These are phyloP conservation scores for Rhodotorula kratochvilovae DNA, from an alignment of 768 basidiomycete species.

Conservation along the genomic window DNA sequence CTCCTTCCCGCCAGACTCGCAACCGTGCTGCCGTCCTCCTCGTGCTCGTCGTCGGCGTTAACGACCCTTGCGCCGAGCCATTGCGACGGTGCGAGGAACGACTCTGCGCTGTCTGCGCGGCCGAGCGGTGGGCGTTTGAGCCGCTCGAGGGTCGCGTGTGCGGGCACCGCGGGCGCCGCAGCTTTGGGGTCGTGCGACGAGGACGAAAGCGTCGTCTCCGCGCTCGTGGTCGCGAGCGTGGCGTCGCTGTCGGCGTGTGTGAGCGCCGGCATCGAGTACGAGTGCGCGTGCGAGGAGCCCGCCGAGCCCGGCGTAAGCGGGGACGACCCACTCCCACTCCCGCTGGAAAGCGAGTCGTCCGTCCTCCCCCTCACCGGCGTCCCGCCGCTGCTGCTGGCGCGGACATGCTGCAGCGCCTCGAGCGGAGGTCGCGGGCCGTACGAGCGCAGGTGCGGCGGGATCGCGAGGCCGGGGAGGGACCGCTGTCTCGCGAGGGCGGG, in stretches of 20 bases:
- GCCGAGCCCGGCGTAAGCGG: background rate
- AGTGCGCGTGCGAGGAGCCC: background rate
- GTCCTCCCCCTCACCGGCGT: constrained; percentile 1
- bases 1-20: background rate
- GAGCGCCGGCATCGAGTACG: background rate
- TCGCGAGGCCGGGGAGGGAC: constrained; percentile 4
- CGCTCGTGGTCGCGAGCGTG: background rate
- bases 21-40: no score
- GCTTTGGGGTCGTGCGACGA: no score
- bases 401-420: background rate
- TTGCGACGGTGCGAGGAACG: constrained; percentile 17
- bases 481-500: background rate
- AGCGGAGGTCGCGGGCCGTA: constrained; percentile 11
- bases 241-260: background rate
- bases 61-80: constrained; percentile 29
- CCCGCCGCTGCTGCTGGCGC: background rate
- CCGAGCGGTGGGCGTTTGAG: constrained; percentile 3
- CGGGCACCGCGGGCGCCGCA: no score
- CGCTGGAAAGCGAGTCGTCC: constrained; percentile 11
- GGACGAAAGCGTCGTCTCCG: background rate
- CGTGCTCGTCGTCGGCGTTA: constrained; percentile 19
- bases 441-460: constrained; percentile 7
- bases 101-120: constrained; percentile 15
- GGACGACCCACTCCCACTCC: background rate
- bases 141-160: constrained; percentile 6